Percentiles rank a stretch among this genome's conserved stretches.
These are phyloP conservation scores for Neurospora hispaniola DNA, from an alignment of 495 filamentous ascomycete genomes.

Conservation along the genomic window DNA sequence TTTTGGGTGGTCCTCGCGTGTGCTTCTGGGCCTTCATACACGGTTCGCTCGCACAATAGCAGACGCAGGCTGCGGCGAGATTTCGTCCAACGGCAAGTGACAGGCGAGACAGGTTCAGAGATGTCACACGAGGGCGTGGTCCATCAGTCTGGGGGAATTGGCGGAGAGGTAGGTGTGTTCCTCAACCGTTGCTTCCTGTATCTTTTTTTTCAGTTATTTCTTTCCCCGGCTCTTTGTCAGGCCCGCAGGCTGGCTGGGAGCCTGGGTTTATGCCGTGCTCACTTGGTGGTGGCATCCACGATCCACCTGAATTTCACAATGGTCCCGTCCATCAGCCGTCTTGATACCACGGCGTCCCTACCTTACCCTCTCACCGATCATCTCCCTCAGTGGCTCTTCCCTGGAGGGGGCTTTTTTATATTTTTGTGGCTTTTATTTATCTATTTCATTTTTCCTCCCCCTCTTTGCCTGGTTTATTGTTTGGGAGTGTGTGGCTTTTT, in stretches of 20 bases:
- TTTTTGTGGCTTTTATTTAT: too few relatives aligned
- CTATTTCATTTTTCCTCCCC: too few relatives aligned
- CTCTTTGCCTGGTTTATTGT: too few relatives aligned
- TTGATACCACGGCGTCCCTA: not conserved
- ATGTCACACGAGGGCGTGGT: constrained; percentile 2
- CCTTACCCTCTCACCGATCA: not conserved
- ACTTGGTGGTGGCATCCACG: not conserved
- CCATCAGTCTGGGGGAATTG: constrained; percentile 13
- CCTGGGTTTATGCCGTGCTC: not conserved
- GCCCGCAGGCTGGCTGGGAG: not conserved
- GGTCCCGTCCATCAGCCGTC: not conserved
- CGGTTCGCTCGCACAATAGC: not conserved
- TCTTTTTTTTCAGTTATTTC: not conserved
- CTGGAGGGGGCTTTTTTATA: not conserved
- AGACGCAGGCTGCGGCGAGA: constrained; percentile 3
- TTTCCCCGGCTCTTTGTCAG: not conserved
- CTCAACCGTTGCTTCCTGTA: not conserved
- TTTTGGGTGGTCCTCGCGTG: not conserved
- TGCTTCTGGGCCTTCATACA: not conserved
- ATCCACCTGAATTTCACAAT: not conserved
- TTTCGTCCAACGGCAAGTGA: constrained; percentile 21
- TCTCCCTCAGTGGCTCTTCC: not conserved
- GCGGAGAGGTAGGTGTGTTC: not conserved
- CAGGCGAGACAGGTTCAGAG: constrained; percentile 12
- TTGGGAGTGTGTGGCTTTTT: not conserved